Percentiles rank a stretch among this genome's conserved stretches.
These are phyloP conservation scores for Helichrysum umbraculigerum DNA, from an alignment of 129 eudicot genomes.

Conservation along the genomic window DNA sequence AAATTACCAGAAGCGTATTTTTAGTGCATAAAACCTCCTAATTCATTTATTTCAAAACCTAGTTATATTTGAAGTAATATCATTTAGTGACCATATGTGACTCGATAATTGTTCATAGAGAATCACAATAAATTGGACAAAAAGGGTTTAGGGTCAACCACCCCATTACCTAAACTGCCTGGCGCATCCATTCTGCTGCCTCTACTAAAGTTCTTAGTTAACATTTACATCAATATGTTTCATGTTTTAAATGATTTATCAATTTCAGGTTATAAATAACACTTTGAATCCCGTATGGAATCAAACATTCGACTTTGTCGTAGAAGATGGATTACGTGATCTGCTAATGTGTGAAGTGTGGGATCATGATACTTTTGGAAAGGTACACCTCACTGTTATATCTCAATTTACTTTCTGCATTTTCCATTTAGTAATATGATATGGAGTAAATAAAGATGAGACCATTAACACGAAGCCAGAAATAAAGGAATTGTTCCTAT, in stretches of 20 bases:
- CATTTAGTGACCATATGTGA: not conserved
- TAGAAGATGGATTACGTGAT: conserved; percentile 92
- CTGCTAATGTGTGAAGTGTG: conserved; percentile 77
- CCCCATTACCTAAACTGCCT: not conserved
- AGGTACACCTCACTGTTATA: conserved; percentile 51
- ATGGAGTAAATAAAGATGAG: not conserved
- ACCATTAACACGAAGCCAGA: not conserved
- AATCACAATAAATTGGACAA: not conserved
- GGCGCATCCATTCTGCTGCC: not conserved
- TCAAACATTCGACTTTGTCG: conserved; percentile 94
- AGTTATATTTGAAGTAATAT: not conserved
- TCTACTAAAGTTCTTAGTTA: conserved; percentile 1
- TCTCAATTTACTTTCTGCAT: not conserved
- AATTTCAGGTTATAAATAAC: conserved; percentile 71
- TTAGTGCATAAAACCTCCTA: not conserved
- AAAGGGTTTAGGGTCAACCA: conserved; percentile 2
- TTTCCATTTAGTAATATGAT: not conserved
- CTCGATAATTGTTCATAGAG: not conserved
- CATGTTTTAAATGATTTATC: conserved; percentile 9
- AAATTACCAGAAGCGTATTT: not conserved
- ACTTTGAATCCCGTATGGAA: conserved; percentile 93
- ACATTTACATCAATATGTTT: not conserved
- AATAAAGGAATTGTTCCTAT: not conserved
- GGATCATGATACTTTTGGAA: conserved; percentile 96
- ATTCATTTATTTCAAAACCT: not conserved